Conservation (phyloP, 1,284 basidiomycete species). For the Sphagnurus paluster region DNA sequence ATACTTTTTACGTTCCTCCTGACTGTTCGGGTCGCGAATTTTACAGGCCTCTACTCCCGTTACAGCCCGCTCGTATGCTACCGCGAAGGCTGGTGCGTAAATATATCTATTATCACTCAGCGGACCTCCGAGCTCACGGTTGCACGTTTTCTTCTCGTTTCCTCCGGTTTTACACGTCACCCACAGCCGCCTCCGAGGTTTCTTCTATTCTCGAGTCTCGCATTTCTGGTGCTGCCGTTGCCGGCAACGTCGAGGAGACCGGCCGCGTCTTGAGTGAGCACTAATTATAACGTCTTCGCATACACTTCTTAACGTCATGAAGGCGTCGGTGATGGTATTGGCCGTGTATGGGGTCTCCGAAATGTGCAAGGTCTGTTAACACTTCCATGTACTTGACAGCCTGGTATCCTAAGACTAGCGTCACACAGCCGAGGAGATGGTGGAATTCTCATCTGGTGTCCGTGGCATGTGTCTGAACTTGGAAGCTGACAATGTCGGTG, state of each 20-base stretch:
- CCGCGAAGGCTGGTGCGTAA: constrained; percentile 91
- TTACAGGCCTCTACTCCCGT: constrained; percentile 51
- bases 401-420: constrained; percentile 15
- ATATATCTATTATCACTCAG: constrained; percentile 9
- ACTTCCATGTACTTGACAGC: constrained; percentile 3
- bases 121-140: constrained; percentile 20
- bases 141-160: constrained; percentile 19
- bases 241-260: constrained; percentile 97
- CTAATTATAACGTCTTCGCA: constrained; percentile 31
- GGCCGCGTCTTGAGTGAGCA: constrained; percentile 96
- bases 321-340: constrained; percentile 99
- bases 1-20: constrained; percentile 18
- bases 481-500: constrained; percentile 99
- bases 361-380: constrained; percentile 82
- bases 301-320: constrained; percentile 15
- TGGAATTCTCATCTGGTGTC: constrained; percentile 99
- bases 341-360: constrained; percentile 93
- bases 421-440: constrained; percentile 94
- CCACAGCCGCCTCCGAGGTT: constrained; percentile 94
- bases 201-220: constrained; percentile 98
- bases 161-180: constrained; percentile 44
- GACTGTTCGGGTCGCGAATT: constrained; percentile 29
- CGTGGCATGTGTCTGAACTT: constrained; percentile 99
- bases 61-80: constrained; percentile 86
- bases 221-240: constrained; percentile 89